Percentiles rank a stretch among this genome's conserved stretches.
phyloP scores from a whole-genome alignment of 208 protist species.

The Acanthamoeba divionensis region DNA sequence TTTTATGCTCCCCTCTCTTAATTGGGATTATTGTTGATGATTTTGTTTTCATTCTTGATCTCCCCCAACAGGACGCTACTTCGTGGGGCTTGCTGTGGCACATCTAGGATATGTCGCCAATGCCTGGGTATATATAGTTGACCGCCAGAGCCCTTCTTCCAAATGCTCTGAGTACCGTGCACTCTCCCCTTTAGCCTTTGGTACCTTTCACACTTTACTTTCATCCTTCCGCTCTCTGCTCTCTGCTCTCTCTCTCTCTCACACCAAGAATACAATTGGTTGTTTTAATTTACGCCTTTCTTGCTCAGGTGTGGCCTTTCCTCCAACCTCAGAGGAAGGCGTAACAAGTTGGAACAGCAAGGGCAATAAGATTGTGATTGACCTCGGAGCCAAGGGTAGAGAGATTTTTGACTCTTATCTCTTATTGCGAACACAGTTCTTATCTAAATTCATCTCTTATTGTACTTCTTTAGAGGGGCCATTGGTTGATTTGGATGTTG shows the following conservation, averaged over 20 bases:
- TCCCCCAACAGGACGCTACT: not conserved
- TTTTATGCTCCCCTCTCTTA: no score
- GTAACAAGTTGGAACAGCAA: not conserved
- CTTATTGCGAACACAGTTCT: no score
- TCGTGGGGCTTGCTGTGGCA: not conserved
- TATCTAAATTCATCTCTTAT: no score
- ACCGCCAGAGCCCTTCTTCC: not conserved
- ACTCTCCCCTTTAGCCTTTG: not conserved
- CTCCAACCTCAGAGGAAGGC: not conserved
- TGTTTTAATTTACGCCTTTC: not conserved
- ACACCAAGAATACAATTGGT: no score
- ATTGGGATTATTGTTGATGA: no score
- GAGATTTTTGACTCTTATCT: no score
- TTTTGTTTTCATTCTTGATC: no score
- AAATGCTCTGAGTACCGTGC: not conserved
- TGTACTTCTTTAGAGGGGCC: no score
- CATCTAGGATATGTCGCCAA: conserved; percentile 14
- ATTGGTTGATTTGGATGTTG: not conserved
- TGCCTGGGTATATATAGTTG: not conserved
- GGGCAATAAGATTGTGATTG: not conserved
- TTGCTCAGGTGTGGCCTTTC: not conserved
- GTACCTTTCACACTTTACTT: not conserved
- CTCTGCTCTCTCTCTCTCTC: no score
- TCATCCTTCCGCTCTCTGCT: not conserved
- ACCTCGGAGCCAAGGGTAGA: not conserved